These are phyloP conservation scores for Metschnikowia shivogae DNA, from an alignment of 805 yeast species.

Conservation along the genomic window DNA sequence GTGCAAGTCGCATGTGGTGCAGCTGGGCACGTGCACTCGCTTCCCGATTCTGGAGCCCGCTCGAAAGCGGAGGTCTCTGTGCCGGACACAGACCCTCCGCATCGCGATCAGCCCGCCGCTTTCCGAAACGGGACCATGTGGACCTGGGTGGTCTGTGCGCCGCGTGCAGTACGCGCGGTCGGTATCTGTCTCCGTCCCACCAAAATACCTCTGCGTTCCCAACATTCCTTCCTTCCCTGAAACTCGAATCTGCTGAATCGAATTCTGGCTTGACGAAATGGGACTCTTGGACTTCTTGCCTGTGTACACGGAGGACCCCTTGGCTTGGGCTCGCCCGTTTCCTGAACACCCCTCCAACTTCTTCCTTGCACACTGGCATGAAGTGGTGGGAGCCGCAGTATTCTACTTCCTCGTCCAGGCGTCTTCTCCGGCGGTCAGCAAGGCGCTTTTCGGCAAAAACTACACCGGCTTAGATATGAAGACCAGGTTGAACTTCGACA, in stretches of 20 bases:
- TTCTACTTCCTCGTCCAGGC: constrained; percentile 57
- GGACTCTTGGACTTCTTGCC: constrained; percentile 18
- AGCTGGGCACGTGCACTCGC: background rate
- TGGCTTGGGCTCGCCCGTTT: constrained; percentile 43
- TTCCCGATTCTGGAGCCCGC: too few relatives aligned
- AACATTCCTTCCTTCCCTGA: too few relatives aligned
- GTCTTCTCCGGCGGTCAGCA: constrained; percentile 50
- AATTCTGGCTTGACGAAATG: background rate
- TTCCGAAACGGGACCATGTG: too few relatives aligned
- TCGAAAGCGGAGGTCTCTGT: too few relatives aligned
- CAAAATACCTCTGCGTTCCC: too few relatives aligned
- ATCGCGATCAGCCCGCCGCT: too few relatives aligned
- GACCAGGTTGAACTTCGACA: constrained; percentile 72
- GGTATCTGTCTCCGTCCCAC: too few relatives aligned
- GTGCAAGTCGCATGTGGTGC: background rate
- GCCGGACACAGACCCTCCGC: too few relatives aligned
- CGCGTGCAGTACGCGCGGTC: too few relatives aligned
- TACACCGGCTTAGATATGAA: constrained; percentile 48
- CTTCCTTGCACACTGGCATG: constrained; percentile 67
- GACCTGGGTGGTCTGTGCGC: too few relatives aligned
- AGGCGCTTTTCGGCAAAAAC: constrained; percentile 44
- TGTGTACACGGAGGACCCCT: constrained; percentile 36
- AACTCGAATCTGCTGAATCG: too few relatives aligned
- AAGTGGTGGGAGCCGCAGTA: constrained; percentile 54
- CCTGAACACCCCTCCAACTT: constrained; percentile 41